Base-by-base conservation (phyloP, 805 yeast species). In the Pichia manshurica region DNA sequence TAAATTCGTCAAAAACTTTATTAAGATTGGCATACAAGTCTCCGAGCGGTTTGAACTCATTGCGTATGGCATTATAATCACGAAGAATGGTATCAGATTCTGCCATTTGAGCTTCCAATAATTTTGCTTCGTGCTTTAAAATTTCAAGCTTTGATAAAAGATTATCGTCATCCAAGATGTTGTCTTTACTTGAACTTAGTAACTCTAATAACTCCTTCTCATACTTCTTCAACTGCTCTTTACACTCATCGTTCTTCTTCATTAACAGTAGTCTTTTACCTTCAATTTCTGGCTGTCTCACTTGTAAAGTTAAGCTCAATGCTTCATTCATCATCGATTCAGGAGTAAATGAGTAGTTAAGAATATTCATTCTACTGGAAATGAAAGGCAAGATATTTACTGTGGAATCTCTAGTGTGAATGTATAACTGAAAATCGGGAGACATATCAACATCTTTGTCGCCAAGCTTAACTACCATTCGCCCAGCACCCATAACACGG, bases 261-360 rank as follows among this genome's bases (percentile, higher is more conserved):
- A 77, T 59, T 46, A 87, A 60, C 38, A 77, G 81, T 1, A 66
- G 53, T 48, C 90, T 70, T 56, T 81, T 74, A 4, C 56, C 53
- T 45, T 84, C 88, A 7, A 87, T 62, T 8, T 82, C 91, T 0
- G 96, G 96, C 23, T 73, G 69, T 50, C 78, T 77, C 10, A 67
- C 63, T 28, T 68, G 62, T 35, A 91, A 64, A 0, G 85, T 68
- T 44, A 74, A 62, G 51, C 83, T 78, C 48, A 87, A 64, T 0
- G 85, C 71, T 53, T 82, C 82, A 25, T 74, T 72, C 49, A 84
- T 82, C 43, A 90, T 65, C 40, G 82, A 81, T 40, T 80, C 76
- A 37, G 75, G 70, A 0, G 96, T 84, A n/a, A 85, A 68, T 0
- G 89, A 73, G 62, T 83, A 91, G 62, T 87, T 87, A 17, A 87